phyloP scores from a whole-genome alignment of 305 asterid genomes.

The Fraxinus baroniana region DNA sequence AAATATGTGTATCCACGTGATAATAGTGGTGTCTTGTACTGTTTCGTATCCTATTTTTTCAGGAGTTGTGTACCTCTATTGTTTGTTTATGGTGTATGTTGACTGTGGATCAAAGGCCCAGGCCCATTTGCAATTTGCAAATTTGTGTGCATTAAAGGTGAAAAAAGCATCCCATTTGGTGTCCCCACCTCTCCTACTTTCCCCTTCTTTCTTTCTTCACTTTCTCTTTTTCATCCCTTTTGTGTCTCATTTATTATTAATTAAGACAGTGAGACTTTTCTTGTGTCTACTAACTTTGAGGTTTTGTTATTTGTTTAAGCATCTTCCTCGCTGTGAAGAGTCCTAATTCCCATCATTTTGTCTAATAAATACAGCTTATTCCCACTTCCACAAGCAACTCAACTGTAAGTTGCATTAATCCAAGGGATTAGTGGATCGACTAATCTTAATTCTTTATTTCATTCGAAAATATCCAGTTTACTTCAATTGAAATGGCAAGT shows the following conservation, averaged over 20 bases:
- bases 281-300: not conserved
- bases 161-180: not conserved
- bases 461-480: not conserved
- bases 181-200: slow-evolving; percentile 13
- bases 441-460: not conserved
- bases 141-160: not conserved
- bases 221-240: not conserved
- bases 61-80: not conserved
- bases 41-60: not conserved
- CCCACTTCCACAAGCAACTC: not conserved
- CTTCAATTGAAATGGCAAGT: slow-evolving; percentile 2
- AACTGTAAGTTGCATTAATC: not conserved
- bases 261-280: not conserved
- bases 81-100: not conserved
- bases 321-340: not conserved
- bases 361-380: not conserved
- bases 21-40: not conserved
- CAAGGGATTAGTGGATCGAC: not conserved
- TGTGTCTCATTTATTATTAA: not conserved
- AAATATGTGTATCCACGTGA: not conserved
- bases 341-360: not conserved
- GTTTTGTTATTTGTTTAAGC: not conserved
- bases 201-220: slow-evolving; percentile 1
- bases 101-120: not conserved
- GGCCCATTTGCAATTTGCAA: not conserved